These are phyloP conservation scores for Paramyrothecium roridum DNA, from an alignment of 2,329 filamentous ascomycete genomes.

Conservation along the genomic window DNA sequence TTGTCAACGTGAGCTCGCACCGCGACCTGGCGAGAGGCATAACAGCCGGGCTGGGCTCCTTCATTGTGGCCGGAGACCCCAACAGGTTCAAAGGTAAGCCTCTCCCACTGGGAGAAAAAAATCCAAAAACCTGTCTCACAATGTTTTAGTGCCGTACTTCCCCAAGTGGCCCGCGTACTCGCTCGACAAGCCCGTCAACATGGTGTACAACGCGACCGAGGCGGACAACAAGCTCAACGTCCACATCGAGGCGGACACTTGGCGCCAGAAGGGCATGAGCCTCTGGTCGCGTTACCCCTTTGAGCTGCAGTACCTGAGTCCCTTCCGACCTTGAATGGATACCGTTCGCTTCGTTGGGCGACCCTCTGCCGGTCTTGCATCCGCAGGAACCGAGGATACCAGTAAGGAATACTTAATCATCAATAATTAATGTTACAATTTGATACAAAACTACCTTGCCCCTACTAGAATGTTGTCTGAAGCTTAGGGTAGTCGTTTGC, in stretches of 20 bases:
- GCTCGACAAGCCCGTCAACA: conserved; percentile 9
- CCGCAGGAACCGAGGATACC: too few relatives aligned
- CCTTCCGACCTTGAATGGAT: neutral
- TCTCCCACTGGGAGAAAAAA: too few relatives aligned
- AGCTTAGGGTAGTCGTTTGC: conserved; percentile 22
- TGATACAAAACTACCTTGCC: neutral
- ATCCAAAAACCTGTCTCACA: too few relatives aligned
- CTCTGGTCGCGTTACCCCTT: neutral
- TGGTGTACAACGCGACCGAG: conserved; percentile 12
- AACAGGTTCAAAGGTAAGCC: conserved; percentile 8
- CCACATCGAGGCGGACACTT: conserved; percentile 5
- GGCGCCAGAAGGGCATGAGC: neutral
- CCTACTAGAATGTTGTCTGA: conserved; percentile 22
- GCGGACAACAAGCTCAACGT: conserved; percentile 10
- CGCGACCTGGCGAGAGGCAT: conserved; percentile 9
- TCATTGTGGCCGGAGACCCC: conserved; percentile 10
- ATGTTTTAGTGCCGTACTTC: conserved; percentile 2
- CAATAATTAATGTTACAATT: neutral
- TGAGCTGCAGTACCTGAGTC: neutral
- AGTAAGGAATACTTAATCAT: too few relatives aligned
- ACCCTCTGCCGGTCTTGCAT: too few relatives aligned
- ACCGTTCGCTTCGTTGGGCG: too few relatives aligned
- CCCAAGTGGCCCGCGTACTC: conserved; percentile 12
- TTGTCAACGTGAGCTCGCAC: conserved; percentile 10
- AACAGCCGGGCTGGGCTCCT: conserved; percentile 10